Evolutionary conservation across 257 asterid species (phyloP).

Genomic region (Ilex aquifolium): DNA sequence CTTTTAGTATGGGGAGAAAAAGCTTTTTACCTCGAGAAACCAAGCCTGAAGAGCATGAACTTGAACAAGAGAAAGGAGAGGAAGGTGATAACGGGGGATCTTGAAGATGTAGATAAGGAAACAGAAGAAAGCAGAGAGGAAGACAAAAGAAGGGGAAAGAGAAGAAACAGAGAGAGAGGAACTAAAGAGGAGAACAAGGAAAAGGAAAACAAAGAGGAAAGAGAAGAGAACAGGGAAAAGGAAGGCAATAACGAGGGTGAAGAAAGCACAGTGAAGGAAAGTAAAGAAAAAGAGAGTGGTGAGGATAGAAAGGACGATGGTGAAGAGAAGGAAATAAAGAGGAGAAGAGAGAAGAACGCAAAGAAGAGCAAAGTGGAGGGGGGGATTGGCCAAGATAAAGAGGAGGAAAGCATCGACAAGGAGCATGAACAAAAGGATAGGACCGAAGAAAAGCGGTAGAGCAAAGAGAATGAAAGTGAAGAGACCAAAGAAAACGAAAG

Average conservation of each 20-base stretch:
- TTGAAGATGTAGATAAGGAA: slow-evolving; percentile 26
- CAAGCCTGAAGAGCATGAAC: slow-evolving; percentile 50
- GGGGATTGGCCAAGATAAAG: slow-evolving; percentile 16
- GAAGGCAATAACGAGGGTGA: slow-evolving; percentile 14
- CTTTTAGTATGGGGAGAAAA: slow-evolving; percentile 57
- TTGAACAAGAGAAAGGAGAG: slow-evolving; percentile 38
- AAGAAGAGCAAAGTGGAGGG: slow-evolving; percentile 21
- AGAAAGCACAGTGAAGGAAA: too few relatives aligned
- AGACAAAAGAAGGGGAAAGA: slow-evolving; percentile 13
- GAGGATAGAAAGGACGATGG: too few relatives aligned
- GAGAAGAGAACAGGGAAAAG: too few relatives aligned
- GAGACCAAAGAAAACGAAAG: slow-evolving; percentile 10
- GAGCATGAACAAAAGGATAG: neutral
- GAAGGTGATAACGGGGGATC: slow-evolving; percentile 28
- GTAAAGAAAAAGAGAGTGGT: too few relatives aligned
- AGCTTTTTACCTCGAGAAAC: slow-evolving; percentile 67
- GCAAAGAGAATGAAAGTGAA: slow-evolving; percentile 8
- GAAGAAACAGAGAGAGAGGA: too few relatives aligned
- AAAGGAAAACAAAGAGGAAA: too few relatives aligned
- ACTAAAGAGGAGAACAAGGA: too few relatives aligned
- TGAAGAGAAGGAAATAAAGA: slow-evolving; percentile 12
- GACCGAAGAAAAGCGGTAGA: slow-evolving; percentile 3
- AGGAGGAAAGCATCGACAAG: slow-evolving; percentile 8
- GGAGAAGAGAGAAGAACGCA: slow-evolving; percentile 14
- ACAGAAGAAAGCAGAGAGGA: slow-evolving; percentile 19